A percentile compares a stretch with the other conserved stretches of the same genome.
Conservation (phyloP, 257 asterid species). For the Solanum pinnatisectum region DNA sequence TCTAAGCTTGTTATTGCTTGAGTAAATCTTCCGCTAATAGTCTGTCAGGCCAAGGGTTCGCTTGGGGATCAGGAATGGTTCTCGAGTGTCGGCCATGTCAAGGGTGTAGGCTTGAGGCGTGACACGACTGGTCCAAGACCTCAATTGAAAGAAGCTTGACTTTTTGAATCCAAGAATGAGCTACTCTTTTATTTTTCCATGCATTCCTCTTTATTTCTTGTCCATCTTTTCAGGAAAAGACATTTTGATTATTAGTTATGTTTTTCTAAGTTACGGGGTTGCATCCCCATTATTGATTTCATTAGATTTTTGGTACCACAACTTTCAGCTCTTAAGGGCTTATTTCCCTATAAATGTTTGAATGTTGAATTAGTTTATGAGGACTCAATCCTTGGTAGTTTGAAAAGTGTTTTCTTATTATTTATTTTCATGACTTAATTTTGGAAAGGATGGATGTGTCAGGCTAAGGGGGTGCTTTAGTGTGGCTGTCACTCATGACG, state of each 20-base stretch:
- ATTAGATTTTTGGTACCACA: neutral
- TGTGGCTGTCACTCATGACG: neutral
- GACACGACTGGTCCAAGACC: neutral
- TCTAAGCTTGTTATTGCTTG: neutral
- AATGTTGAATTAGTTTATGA: neutral
- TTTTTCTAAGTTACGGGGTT: neutral
- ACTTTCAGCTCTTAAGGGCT: neutral
- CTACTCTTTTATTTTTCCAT: neutral
- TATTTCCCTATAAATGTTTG: too few relatives aligned
- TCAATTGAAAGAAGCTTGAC: neutral
- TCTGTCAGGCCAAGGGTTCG: neutral
- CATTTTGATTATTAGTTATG: neutral
- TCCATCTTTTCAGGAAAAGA: neutral
- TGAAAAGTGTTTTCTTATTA: neutral
- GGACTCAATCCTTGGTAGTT: neutral
- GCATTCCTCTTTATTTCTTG: neutral
- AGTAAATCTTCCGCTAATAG: neutral
- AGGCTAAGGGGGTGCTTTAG: neutral
- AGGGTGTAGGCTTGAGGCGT: neutral
- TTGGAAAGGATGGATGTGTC: neutral
- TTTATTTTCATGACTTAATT: neutral
- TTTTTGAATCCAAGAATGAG: neutral
- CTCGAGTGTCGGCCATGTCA: neutral
- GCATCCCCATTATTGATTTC: neutral
- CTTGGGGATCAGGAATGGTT: neutral